Evolutionary conservation across 139 green algal genomes (phyloP).

Genomic region (Chlorella vulgaris): DNA sequence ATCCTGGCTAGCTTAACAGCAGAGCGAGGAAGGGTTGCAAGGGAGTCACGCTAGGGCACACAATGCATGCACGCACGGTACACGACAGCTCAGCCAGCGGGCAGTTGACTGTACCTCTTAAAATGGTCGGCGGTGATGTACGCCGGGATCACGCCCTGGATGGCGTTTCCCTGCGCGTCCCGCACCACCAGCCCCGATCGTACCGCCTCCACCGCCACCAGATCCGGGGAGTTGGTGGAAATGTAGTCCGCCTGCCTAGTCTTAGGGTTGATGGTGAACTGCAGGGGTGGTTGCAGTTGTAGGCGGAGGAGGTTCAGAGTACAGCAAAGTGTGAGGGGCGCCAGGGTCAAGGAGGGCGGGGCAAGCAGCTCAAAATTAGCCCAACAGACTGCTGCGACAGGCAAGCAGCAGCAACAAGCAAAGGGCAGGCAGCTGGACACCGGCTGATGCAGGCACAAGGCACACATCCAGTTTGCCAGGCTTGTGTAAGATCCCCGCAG

Average conservation of each 20-base stretch:
- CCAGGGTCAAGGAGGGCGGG: background rate
- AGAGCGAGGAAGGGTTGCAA: too few species aligned
- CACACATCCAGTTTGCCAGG: background rate
- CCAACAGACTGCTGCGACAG: background rate
- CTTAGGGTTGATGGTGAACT: conserved; percentile 38
- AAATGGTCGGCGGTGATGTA: conserved; percentile 44
- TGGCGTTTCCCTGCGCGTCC: conserved; percentile 3
- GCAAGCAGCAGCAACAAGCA: background rate
- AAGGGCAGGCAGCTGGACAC: too few species aligned
- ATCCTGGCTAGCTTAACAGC: too few species aligned
- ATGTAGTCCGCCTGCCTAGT: conserved; percentile 41
- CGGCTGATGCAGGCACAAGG: too few species aligned
- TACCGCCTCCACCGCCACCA: conserved; percentile 38
- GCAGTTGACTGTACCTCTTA: background rate
- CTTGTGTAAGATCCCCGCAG: too few species aligned
- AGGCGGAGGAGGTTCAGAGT: background rate
- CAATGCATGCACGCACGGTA: background rate
- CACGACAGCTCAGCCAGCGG: background rate
- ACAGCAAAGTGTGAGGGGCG: background rate
- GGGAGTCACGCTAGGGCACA: too few species aligned
- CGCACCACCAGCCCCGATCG: conserved; percentile 20
- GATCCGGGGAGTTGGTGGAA: conserved; percentile 18
- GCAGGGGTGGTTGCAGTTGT: background rate
- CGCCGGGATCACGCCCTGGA: conserved; percentile 29
- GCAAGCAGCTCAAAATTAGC: background rate